A percentile compares a stretch with the other conserved stretches of the same genome.
phyloP scores from a whole-genome alignment of 371 early-diverging fungal species.

The Apophysomyces ossiformis region DNA sequence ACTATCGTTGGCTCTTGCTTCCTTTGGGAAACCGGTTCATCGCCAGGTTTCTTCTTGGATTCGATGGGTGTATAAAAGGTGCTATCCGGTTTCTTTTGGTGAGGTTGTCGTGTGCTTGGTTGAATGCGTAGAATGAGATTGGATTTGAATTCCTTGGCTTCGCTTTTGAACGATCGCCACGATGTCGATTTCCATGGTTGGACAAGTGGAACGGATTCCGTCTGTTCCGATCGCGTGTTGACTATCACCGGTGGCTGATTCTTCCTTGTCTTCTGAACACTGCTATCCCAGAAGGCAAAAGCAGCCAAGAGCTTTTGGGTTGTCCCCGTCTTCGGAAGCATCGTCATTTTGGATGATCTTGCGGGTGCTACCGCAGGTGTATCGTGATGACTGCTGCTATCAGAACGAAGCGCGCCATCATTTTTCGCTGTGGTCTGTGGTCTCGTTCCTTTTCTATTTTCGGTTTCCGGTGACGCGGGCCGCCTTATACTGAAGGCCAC shows the following conservation, averaged over 20 bases:
- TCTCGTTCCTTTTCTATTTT: not conserved
- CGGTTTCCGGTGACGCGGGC: not conserved
- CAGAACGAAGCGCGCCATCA: too few species aligned
- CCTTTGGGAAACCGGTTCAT: not conserved
- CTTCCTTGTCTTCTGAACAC: not conserved
- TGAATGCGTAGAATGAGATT: not conserved
- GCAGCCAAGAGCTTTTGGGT: conserved; percentile 6
- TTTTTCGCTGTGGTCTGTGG: too few species aligned
- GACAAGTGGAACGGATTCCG: conserved; percentile 7
- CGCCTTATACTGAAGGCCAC: not conserved
- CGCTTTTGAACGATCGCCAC: conserved; percentile 4
- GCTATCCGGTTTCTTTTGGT: not conserved
- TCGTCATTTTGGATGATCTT: not conserved
- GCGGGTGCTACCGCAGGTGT: conserved; percentile 2
- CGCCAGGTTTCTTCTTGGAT: not conserved
- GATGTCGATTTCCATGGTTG: conserved; percentile 5
- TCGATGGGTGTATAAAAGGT: too few species aligned
- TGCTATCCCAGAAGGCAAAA: conserved; percentile 5
- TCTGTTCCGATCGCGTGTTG: not conserved
- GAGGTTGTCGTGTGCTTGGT: not conserved
- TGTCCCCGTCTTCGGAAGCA: not conserved
- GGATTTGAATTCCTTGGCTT: conserved; percentile 2
- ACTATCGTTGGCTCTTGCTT: conserved; percentile 21
- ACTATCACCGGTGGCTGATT: not conserved
- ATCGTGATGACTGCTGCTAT: not conserved